Evolutionary conservation across 331 rosid species (phyloP), one percentile per base, ranked within the genome.

Genomic region (Quercus phellos): DNA sequence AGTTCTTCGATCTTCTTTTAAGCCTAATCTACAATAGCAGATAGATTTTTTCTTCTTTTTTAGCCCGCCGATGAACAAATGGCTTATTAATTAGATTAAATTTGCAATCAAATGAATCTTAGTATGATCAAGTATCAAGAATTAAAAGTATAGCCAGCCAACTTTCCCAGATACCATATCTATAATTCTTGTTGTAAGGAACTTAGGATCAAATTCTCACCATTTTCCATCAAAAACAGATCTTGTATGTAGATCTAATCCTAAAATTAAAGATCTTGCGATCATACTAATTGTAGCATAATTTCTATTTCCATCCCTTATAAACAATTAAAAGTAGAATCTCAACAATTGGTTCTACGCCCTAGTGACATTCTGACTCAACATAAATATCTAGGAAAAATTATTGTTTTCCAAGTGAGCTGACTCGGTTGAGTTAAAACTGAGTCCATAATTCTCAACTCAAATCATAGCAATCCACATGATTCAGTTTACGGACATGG

Each of bases 331-430:
- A 55, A 51, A 77, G 60, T 18, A 21, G 50, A 14, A 38, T 21
- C 21, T 34, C 54, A 73, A 16, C 67, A 1, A 53, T 73, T 80
- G 63, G 74, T 34, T 10, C 6, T 22, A 5, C 69, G 38, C 60
- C 21, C 34, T 30, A 85, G 85, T 78, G 88, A 81, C 61, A 78
- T 74, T 78, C 88, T 82, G 61, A 78, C 83, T 81, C 81, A 75
- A 68, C 83, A 61, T 2, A 74, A 74, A 70, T 19, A 75, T 85
- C 73, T 17, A 19, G 71, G 51, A 53, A 74, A 59, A 24, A 58
- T 12, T 29, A 67, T 19, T 55, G 51, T 72, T 43, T 61, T 61
- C 11, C 68, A 4, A 16, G 19, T 24, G 54, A 60, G 51, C 63
- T 17, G 72, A 56, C n/a, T 29, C 32, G 38, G 43, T 32, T 22